phyloP scores from a whole-genome alignment of 2,329 filamentous ascomycete species.

The Apiospora phragmitis region DNA sequence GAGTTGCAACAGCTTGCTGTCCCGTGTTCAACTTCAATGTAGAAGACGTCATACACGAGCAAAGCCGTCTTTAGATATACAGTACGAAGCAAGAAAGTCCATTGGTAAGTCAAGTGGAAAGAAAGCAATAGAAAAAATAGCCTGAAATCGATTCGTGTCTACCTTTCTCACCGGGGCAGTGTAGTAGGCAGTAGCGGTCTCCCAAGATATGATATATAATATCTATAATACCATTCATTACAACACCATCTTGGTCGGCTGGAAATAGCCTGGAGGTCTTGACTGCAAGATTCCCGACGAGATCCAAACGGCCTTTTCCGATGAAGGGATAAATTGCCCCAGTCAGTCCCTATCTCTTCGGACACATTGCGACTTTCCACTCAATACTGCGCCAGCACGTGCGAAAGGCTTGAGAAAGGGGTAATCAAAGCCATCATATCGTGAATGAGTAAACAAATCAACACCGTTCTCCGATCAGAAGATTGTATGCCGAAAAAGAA shows the following conservation, averaged over 20 bases:
- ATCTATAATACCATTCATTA: background rate
- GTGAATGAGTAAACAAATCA: too few species aligned
- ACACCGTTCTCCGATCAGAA: background rate
- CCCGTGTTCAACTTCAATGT: background rate
- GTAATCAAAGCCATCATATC: background rate
- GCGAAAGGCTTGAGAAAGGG: background rate
- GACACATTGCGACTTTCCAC: background rate
- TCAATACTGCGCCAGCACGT: background rate
- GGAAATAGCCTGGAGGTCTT: background rate
- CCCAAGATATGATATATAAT: background rate
- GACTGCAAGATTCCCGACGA: too few species aligned
- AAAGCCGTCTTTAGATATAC: background rate
- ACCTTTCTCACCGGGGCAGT: background rate
- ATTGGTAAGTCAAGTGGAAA: too few species aligned
- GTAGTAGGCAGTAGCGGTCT: background rate
- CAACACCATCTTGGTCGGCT: background rate
- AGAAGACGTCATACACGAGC: background rate
- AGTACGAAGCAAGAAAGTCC: too few species aligned
- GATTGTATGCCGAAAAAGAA: background rate
- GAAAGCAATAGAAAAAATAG: too few species aligned
- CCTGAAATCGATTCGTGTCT: background rate
- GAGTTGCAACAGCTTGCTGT: background rate
- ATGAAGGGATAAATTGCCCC: background rate
- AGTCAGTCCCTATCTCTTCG: background rate
- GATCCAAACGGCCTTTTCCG: background rate